phyloP scores from a whole-genome alignment of 371 early-diverging fungal genomes.

The Rhizomucor miehei region DNA sequence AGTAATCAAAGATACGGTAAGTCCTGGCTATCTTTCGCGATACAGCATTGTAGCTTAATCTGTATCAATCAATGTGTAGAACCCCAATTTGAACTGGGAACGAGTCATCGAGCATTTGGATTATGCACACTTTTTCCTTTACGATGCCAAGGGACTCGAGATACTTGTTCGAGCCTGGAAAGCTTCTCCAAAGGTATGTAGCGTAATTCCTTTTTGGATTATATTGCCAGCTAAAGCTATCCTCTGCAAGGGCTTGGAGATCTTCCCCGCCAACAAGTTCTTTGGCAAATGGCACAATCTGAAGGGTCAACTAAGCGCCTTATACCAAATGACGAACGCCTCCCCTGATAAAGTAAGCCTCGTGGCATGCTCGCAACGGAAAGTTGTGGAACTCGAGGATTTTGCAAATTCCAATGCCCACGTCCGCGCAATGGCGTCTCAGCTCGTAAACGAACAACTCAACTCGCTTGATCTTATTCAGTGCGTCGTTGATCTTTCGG shows the following conservation, averaged over 20 bases:
- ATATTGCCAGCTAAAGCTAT: not conserved
- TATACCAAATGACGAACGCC: conserved; percentile 62
- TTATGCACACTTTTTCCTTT: conserved; percentile 65
- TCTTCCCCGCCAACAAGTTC: conserved; percentile 71
- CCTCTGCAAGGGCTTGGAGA: conserved; percentile 12
- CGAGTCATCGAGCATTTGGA: conserved; percentile 66
- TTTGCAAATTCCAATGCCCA: conserved; percentile 47
- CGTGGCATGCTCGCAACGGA: conserved; percentile 43
- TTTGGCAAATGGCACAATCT: conserved; percentile 77
- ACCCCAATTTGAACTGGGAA: conserved; percentile 63
- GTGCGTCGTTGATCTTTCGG: conserved; percentile 62
- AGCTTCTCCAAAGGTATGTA: conserved; percentile 52
- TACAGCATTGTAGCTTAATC: conserved; percentile 3
- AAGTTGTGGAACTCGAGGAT: conserved; percentile 54
- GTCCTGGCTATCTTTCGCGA: conserved; percentile 9
- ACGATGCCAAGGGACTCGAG: conserved; percentile 63
- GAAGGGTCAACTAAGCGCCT: conserved; percentile 68
- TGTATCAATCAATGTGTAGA: conserved; percentile 17
- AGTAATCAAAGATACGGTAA: conserved; percentile 53
- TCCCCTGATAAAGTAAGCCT: conserved; percentile 54
- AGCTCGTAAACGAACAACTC: conserved; percentile 59
- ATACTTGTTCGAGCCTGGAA: conserved; percentile 67
- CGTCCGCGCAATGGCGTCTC: conserved; percentile 49
- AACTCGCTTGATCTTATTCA: conserved; percentile 79
- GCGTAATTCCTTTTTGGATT: not conserved